phyloP scores from a whole-genome alignment of 2,329 filamentous ascomycete species.

The Trichophyton benhamiae region DNA sequence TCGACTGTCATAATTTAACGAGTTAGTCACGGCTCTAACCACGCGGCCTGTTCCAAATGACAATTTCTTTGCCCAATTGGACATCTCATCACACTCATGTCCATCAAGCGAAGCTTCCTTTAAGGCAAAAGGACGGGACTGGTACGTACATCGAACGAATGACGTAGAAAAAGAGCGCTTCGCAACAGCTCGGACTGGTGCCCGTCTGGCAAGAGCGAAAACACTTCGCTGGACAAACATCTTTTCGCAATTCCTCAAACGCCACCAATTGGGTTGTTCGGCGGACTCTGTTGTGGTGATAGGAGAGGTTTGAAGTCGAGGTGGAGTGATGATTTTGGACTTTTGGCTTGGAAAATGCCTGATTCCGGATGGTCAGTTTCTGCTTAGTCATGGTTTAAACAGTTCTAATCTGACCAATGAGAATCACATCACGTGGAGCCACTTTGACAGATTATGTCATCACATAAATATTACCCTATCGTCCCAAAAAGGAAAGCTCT shows the following conservation, averaged over 20 bases:
- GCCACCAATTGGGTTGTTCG: conserved; percentile 1
- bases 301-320: neutral
- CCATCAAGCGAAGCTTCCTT: too few species aligned
- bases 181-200: conserved; percentile 31
- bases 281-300: neutral
- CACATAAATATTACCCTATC: neutral
- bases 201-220: conserved; percentile 35
- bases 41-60: neutral
- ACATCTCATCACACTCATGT: neutral
- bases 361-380: conserved; percentile 11
- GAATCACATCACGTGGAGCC: neutral
- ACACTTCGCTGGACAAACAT: conserved; percentile 39
- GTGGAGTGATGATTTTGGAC: conserved; percentile 1
- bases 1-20: conserved; percentile 12
- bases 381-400: conserved; percentile 9
- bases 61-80: conserved; percentile 5
- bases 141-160: conserved; percentile 35
- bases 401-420: neutral
- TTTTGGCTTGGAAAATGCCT: conserved; percentile 8
- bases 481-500: neutral
- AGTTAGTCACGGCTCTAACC: conserved; percentile 6
- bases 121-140: neutral
- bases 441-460: neutral
- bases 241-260: conserved; percentile 14
- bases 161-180: conserved; percentile 36